Evolutionary conservation across 495 filamentous ascomycete species (phyloP), one percentile per base, ranked within the genome.

Genomic region (Hyaloscypha hepaticicola): DNA sequence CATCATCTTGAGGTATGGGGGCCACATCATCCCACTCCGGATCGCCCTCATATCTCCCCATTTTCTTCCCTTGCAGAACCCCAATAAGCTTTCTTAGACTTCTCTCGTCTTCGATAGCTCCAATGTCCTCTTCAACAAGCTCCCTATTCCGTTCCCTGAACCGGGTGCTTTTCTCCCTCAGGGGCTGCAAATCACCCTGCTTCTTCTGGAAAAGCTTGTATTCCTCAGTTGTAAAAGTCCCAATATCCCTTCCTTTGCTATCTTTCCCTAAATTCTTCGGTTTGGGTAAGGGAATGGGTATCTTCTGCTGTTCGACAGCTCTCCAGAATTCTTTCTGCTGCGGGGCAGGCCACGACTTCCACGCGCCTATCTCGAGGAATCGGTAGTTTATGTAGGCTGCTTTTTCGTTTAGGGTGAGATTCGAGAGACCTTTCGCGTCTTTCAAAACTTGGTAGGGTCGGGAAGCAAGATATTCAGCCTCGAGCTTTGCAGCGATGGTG

Each of bases 1-100:
- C 91, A 76, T 98, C 95, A 68, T 93, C 83, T 69, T 93, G 85
- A 5, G 89, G 86, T 55, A 98, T 88, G 24, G 96, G 95, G 31
- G 85, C 73, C 41, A 99, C 78, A 75, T 93, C 90, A 64, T 90
- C 84, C 93, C 93, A 99, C 58, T 83, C 83, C 0, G 91, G 87
- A 73, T 93, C 85, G 57, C 79, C 75, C 58, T 83, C 78, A 75
- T 96, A 93, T 67, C 71, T 60, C 29, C 76, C 74, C 52, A 71
- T 71, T 68, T 70, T 77, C 57, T 72, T 72, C 19, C 82, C 80
- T 45, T 80, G 78, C 25, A 83, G 66, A 16, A 33, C 31, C 0
- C 79, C 77, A 77, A 84, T 83, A 66, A 80, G 73, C 25, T 73
- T 68, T 24, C 81, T 62, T 31, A 80, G 64, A 33, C 66, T 60